A percentile compares a stretch with the other conserved stretches of the same genome.
Conservation (phyloP, 768 basidiomycete genomes). For the Imleria badia region DNA sequence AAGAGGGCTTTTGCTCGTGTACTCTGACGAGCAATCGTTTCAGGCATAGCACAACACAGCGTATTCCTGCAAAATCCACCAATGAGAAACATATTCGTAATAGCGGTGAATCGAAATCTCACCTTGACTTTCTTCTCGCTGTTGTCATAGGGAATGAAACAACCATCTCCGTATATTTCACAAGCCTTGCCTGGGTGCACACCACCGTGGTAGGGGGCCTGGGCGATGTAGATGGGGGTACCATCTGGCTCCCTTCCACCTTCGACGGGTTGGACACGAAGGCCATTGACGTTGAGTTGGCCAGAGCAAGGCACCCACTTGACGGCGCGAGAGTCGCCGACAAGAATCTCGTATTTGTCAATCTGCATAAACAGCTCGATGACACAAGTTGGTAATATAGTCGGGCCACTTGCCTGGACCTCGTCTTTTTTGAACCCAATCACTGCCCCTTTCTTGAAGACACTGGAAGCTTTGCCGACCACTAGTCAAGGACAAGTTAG, state of each 20-base stretch:
- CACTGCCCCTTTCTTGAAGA: slow-evolving; percentile 59
- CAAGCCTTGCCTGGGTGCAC: slow-evolving; percentile 67
- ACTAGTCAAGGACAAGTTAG: slow-evolving; percentile 38
- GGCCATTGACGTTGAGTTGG: slow-evolving; percentile 40
- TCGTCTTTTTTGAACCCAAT: slow-evolving; percentile 63
- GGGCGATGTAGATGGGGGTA: slow-evolving; percentile 57
- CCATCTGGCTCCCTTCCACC: slow-evolving; percentile 67
- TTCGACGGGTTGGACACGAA: slow-evolving; percentile 58
- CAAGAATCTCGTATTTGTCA: slow-evolving; percentile 65
- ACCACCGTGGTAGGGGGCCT: slow-evolving; percentile 51
- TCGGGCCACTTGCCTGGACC: slow-evolving; percentile 46
- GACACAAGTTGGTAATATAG: neutral
- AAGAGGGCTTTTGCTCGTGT: neutral
- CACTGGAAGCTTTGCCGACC: slow-evolving; percentile 61
- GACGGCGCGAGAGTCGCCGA: slow-evolving; percentile 57
- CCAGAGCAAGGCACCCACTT: slow-evolving; percentile 57
- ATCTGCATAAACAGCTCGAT: slow-evolving; percentile 39
- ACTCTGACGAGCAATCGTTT: neutral
- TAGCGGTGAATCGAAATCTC: slow-evolving; percentile 1
- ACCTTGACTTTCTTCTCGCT: slow-evolving; percentile 55
- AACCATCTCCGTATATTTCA: slow-evolving; percentile 49
- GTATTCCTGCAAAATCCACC: slow-evolving; percentile 34
- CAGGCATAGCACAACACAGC: slow-evolving; percentile 40
- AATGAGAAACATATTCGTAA: neutral
- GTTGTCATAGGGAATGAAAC: slow-evolving; percentile 54